These are phyloP conservation scores for Trametes cinnabarina DNA, from an alignment of 768 basidiomycete genomes.

Conservation along the genomic window DNA sequence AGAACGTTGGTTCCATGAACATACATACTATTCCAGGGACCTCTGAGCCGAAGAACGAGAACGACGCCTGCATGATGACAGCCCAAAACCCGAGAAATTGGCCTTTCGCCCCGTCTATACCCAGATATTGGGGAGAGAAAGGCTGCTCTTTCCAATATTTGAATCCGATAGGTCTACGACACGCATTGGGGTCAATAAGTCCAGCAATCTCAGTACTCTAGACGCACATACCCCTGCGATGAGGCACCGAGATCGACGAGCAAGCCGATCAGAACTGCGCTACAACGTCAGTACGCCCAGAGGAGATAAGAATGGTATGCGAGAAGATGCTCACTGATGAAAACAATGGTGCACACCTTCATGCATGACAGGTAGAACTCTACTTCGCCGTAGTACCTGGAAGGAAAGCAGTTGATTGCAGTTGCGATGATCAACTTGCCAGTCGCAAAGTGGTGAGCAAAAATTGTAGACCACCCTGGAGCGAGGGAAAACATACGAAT, in stretches of 20 bases:
- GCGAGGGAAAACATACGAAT: slow-evolving; percentile 29
- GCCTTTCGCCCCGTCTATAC: slow-evolving; percentile 38
- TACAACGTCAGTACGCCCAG: slow-evolving; percentile 18
- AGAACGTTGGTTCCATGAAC: background rate
- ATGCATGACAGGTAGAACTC: slow-evolving; percentile 34
- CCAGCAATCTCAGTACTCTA: background rate
- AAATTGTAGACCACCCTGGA: slow-evolving; percentile 23
- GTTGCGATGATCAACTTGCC: slow-evolving; percentile 26
- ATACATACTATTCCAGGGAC: slow-evolving; percentile 28
- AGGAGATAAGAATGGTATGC: slow-evolving; percentile 26
- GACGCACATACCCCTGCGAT: slow-evolving; percentile 2
- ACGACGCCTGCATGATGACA: slow-evolving; percentile 31
- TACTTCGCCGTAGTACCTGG: slow-evolving; percentile 26
- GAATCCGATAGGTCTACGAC: slow-evolving; percentile 23
- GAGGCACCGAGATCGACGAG: slow-evolving; percentile 28
- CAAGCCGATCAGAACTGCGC: slow-evolving; percentile 17
- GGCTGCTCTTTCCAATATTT: slow-evolving; percentile 24
- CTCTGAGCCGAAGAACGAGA: slow-evolving; percentile 43
- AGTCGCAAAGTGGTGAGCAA: slow-evolving; percentile 15
- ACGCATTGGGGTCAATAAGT: background rate
- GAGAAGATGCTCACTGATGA: slow-evolving; percentile 27
- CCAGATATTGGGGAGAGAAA: slow-evolving; percentile 21
- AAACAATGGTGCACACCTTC: slow-evolving; percentile 31
- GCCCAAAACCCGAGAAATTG: slow-evolving; percentile 31
- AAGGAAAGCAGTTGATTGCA: slow-evolving; percentile 27